phyloP scores from a whole-genome alignment of 805 yeast species.

The Hanseniaspora meyeri region DNA sequence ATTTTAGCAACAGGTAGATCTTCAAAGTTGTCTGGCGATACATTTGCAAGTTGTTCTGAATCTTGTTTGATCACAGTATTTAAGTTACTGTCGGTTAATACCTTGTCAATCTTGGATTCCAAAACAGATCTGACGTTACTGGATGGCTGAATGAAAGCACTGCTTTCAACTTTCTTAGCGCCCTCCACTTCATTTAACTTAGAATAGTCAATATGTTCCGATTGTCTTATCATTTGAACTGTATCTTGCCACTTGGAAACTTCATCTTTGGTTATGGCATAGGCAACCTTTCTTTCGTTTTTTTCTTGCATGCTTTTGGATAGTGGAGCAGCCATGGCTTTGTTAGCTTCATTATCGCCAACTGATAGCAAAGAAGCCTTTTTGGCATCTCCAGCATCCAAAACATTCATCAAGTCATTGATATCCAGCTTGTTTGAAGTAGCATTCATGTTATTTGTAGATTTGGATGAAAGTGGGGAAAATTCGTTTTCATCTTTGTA shows the following conservation, averaged over 20 bases:
- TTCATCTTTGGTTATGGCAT: conserved; percentile 75
- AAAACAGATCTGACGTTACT: conserved; percentile 44
- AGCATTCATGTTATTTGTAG: conserved; percentile 13
- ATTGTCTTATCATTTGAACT: conserved; percentile 63
- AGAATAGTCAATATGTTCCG: conserved; percentile 69
- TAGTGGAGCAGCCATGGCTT: conserved; percentile 63
- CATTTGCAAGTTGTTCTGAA: conserved; percentile 7
- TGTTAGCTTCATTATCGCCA: conserved; percentile 25
- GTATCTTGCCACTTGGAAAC: conserved; percentile 81
- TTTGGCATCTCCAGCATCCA: conserved; percentile 39
- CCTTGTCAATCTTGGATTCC: conserved; percentile 50
- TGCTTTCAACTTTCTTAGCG: conserved; percentile 35
- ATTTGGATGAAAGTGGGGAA: conserved; percentile 33
- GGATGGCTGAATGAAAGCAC: conserved; percentile 40
- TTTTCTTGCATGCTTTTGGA: conserved; percentile 78
- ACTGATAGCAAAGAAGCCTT: conserved; percentile 39
- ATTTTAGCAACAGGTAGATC: conserved; percentile 71
- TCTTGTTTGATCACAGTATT: conserved; percentile 57
- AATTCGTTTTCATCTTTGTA: conserved; percentile 48
- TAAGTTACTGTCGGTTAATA: conserved; percentile 54
- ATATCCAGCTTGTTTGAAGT: conserved; percentile 45
- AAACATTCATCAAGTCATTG: conserved; percentile 62
- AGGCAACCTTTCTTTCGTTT: conserved; percentile 79
- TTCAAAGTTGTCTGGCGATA: conserved; percentile 54
- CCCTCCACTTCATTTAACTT: conserved; percentile 24